phyloP scores from a whole-genome alignment of 2,329 filamentous ascomycete genomes.

The Microdochium paspali region DNA sequence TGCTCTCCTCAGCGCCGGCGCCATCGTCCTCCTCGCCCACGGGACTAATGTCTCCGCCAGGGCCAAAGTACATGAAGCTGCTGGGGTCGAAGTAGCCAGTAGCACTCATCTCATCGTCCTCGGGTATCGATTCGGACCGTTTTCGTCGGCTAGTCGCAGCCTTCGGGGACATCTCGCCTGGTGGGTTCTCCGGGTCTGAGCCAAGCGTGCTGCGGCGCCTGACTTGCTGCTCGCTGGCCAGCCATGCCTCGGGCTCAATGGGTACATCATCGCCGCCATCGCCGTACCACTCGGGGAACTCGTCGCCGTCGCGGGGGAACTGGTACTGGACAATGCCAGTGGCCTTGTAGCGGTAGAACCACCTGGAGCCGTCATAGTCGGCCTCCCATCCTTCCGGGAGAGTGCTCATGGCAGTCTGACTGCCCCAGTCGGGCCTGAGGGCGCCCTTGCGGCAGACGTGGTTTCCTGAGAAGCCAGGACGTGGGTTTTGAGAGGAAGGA shows the following conservation, averaged over 20 bases:
- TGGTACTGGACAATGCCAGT: slow-evolving; percentile 45
- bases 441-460: no score
- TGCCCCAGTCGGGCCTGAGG: background rate
- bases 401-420: slow-evolving; percentile 21
- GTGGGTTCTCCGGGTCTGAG: slow-evolving; percentile 2
- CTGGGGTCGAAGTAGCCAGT: slow-evolving; percentile 38
- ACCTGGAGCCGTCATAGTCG: slow-evolving; percentile 47
- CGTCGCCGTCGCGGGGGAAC: slow-evolving; percentile 47
- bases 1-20: background rate
- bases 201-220: slow-evolving; percentile 21
- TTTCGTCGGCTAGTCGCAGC: slow-evolving; percentile 9
- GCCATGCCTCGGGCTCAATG: slow-evolving; percentile 41
- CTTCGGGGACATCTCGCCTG: slow-evolving; percentile 8
- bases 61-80: slow-evolving; percentile 42
- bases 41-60: slow-evolving; percentile 35
- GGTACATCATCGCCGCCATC: slow-evolving; percentile 23
- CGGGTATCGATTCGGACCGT: slow-evolving; percentile 7
- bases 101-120: slow-evolving; percentile 22
- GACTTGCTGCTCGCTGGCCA: slow-evolving; percentile 41
- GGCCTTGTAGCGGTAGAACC: slow-evolving; percentile 48
- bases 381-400: slow-evolving; percentile 46
- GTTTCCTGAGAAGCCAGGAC: no score
- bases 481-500: no score
- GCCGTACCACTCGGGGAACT: slow-evolving; percentile 43
- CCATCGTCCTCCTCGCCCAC: slow-evolving; percentile 26